Evolutionary conservation across 208 protist species (phyloP).

Genomic region (Wallacemonas sp.): DNA sequence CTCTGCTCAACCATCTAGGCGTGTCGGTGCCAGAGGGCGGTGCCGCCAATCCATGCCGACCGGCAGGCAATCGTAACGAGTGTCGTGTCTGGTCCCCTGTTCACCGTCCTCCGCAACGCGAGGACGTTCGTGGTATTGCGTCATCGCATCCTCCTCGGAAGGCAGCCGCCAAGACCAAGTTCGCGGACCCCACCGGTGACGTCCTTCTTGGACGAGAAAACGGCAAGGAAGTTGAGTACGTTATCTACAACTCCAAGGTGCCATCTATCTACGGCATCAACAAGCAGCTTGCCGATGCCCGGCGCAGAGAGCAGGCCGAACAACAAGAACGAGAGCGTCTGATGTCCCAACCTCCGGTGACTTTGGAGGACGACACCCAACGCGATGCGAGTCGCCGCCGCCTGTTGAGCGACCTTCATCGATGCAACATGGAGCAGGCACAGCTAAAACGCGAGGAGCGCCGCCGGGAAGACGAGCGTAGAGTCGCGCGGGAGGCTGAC

Average conservation of each 20-base stretch:
- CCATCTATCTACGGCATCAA: conserved; percentile 69
- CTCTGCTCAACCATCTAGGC: conserved; percentile 53
- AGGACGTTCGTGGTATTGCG: not conserved
- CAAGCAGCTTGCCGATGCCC: conserved; percentile 54
- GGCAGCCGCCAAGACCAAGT: conserved; percentile 2
- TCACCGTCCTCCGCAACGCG: conserved; percentile 28
- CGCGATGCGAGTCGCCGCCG: conserved; percentile 25
- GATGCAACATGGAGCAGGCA: conserved; percentile 55
- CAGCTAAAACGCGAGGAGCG: conserved; percentile 43
- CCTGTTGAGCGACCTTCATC: conserved; percentile 45
- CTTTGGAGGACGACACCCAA: conserved; percentile 7
- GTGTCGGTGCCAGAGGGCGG: conserved; percentile 32
- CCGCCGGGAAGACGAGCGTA: conserved; percentile 15
- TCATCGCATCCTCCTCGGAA: not conserved
- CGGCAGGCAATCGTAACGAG: not conserved
- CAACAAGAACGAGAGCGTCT: not conserved
- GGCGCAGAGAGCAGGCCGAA: conserved; percentile 17
- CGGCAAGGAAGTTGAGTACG: conserved; percentile 42
- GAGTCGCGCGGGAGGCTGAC: conserved; percentile 18
- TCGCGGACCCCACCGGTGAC: conserved; percentile 61
- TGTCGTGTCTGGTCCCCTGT: conserved; percentile 59
- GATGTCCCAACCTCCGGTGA: not conserved
- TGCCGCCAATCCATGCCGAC: not conserved
- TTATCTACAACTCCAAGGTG: conserved; percentile 69
- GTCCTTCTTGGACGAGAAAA: conserved; percentile 43